Base-by-base conservation (phyloP, 225 moss, liverwort and hornwort species). In the Sphagnum contortum region DNA sequence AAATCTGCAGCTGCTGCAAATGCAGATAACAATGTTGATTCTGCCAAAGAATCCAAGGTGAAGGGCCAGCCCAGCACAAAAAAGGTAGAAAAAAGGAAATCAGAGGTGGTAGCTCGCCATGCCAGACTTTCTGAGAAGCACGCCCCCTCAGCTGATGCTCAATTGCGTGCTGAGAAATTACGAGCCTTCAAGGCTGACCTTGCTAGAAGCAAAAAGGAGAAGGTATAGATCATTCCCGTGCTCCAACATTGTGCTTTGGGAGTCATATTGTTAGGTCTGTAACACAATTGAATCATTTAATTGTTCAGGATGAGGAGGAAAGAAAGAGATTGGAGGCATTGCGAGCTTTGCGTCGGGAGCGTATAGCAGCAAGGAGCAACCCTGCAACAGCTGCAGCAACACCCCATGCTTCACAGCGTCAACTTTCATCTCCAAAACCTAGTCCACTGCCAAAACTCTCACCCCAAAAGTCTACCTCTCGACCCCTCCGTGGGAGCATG, bases 1-100 rank as follows among this genome's bases (percentile, higher is more conserved):
- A 74, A 70, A 11, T 73, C 79, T 50, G 70, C 70, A 57, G 90
- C 73, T 11, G 87, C 6, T 52, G 52, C 29, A 29, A 29, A 29
- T 29, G 29, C 29, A 29, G 29, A 29, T 29, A 29, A 29, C 29
- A 29, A 29, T 29, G 29, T 44, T 65, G 55, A 66, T 45, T 44
- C 57, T 44, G 9, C 13, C 8, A 46, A 55, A 10, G 55, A 66
- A 56, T 55, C 66, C 14, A 48, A 66, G 45, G 57, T 66, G 51
- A 29, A 29, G 29, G 29, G 29, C 29, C 29, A 29, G 29, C 29
- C 29, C 29, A 29, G 29, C 29, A 29, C 29, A 29, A 45, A 55
- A 66, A 47, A 47, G 66, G 66, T 47, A 47, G 55, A 66, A 57
- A 45, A 55, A 55, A 66, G 47, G 5, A 14, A 45, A 55, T 45